Base-by-base conservation (phyloP, 176 grass and related monocot genomes). In the Ensete ventricosum region DNA sequence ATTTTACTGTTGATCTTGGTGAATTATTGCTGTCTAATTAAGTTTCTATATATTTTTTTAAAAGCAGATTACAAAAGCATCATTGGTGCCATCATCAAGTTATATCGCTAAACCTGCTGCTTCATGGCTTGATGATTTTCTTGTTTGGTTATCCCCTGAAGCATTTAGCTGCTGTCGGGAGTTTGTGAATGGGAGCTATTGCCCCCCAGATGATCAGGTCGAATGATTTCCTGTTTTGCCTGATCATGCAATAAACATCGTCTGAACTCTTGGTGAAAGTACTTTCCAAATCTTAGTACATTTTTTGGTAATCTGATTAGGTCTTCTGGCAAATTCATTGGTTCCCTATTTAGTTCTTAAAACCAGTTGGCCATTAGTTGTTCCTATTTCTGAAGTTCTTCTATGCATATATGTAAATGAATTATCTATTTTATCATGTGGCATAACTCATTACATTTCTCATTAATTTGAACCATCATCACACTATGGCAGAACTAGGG, bases 41-140 rank as follows among this genome's bases (percentile, higher is more conserved):
- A 11, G 16, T 54, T 78, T 34, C n/a, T 43, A 14, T 43, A 0
- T 43, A 19, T 52, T 13, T 43, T 69, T 57, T 11, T n/a, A 34
- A 53, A 72, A 88, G 74, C 90, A 99, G 95, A 91, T 99, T 78
- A 75, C 86, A 74, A 86, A 88, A 78, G 90, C 92, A 66, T 94
- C 95, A 57, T 76, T 99, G 79, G 84, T 82, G 26, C 80, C 90
- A 54, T 77, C 87, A 78, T 82, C 76, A 53, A 99, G 85, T 87
- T 89, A 93, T 73, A 94, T 99, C 76, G 88, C 95, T 69, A 94
- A 99, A 82, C 86, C 95, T 64, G 95, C 90, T 49, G 95, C 95
- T 74, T 99, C 95, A 78, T 99, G 95, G 95, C 90, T 99, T 80
- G 95, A 99, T 87, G 95, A 99, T 79, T 99, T 99, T 78, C 90